Evolutionary conservation across 257 asterid species (phyloP), one percentile per base, ranked within the genome.

Genomic region (Salvia miltiorrhiza): DNA sequence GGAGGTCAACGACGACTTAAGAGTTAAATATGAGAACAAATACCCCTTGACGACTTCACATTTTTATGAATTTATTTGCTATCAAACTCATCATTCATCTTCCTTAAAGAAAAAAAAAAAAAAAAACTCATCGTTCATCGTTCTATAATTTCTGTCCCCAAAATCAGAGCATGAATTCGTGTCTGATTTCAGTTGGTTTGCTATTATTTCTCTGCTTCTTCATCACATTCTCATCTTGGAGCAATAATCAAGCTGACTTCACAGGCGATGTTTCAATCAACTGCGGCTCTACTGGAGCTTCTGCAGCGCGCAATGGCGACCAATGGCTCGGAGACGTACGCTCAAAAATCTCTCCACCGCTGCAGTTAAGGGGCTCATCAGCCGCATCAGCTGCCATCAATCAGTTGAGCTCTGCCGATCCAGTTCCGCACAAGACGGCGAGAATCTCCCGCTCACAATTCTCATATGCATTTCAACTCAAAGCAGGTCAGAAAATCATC

Each of bases 271-370:
- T 74, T 28, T 80, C 80, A 0, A 23, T 84, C 33, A 67, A 77
- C 12, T 80, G 88, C 9, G 85, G 90, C 47, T 77, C 79, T 7
- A 20, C 49, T 9, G 74, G 70, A 21, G 37, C 69, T 66, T 76
- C 74, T 44, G 45, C 76, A 53, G 81, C 82, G 7, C 17, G 13
- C 40, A 49, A 69, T 49, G 87, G 87, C 28, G 73, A 81, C 35
- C 12, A 74, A 76, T 86, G 86, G 88, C 47, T 78, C 20, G 86
- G 86, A 64, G 93, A 86, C 41, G 10, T 13, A 5, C 63, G n/a
- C 1, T 49, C 70, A 7, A 52, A 17, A 41, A 45, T 65, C 54
- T 21, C 85, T 26, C 23, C 57, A 19, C 55, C 43, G 33, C 30
- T 81, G 21, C 75, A 50, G 9, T 17, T 84, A 40, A 78, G 61